A percentile compares a stretch with the other conserved stretches of the same genome.
Conservation (phyloP, 768 basidiomycete genomes). For the Coprinopsis marcescibilis region DNA sequence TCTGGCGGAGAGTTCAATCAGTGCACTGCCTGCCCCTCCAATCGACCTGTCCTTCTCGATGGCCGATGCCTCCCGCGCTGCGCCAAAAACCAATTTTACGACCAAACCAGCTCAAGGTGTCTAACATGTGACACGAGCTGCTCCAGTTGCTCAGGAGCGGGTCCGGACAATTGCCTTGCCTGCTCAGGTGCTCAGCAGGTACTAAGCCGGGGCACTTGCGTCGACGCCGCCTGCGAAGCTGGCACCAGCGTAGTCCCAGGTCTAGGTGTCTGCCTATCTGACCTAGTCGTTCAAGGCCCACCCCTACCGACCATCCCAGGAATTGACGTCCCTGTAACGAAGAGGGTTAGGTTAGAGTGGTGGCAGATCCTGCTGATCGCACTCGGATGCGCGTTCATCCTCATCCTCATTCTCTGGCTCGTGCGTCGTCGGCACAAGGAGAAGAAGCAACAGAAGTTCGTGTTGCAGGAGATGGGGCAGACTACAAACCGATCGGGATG, state of each 20-base stretch:
- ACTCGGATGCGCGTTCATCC: conserved; percentile 75
- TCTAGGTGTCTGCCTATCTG: conserved; percentile 76
- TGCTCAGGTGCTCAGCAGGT: conserved; percentile 62
- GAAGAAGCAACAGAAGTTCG: no score
- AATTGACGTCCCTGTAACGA: conserved; percentile 42
- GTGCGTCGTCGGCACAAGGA: no score
- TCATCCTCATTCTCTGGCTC: conserved; percentile 57
- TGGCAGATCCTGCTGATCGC: conserved; percentile 85
- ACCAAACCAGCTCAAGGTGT: conserved; percentile 57
- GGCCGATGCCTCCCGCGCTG: conserved; percentile 80
- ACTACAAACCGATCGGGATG: no score
- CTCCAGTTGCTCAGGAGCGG: conserved; percentile 69
- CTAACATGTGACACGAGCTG: conserved; percentile 71
- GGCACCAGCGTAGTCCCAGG: conserved; percentile 53
- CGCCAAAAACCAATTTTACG: conserved; percentile 66
- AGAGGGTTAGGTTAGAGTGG: conserved; percentile 50
- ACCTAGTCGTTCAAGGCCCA: conserved; percentile 48
- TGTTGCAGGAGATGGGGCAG: no score
- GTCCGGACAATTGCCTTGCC: conserved; percentile 63
- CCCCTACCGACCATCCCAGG: conserved; percentile 56
- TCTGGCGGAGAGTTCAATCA: conserved; percentile 73
- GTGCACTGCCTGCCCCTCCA: conserved; percentile 65
- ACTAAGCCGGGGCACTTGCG: conserved; percentile 61
- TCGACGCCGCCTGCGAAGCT: conserved; percentile 48
- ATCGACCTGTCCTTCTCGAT: conserved; percentile 64